phyloP scores from a whole-genome alignment of 2,329 filamentous ascomycete genomes.

The Fusarium stilboides region DNA sequence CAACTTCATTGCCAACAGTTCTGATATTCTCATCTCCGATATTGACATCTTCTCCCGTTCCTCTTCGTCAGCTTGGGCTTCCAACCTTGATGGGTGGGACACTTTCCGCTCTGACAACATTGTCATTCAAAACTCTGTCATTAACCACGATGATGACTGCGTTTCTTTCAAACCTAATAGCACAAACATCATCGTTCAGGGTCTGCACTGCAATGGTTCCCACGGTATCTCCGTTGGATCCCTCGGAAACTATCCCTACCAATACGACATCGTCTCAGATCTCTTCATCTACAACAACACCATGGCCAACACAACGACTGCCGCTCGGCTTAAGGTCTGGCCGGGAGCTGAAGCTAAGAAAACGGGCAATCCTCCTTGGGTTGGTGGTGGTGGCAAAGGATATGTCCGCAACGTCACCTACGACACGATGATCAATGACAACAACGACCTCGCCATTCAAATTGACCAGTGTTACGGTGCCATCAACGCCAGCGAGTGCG shows the following conservation, averaged over 20 bases:
- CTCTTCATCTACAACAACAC: conserved; percentile 73
- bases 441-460: conserved; percentile 64
- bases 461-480: conserved; percentile 42
- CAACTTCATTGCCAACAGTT: conserved; percentile 76
- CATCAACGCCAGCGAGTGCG: neutral
- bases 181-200: conserved; percentile 77
- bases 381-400: conserved; percentile 67
- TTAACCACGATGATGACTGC: conserved; percentile 64
- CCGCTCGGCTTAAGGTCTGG: conserved; percentile 82
- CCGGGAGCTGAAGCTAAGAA: conserved; percentile 61
- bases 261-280: conserved; percentile 77
- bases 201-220: conserved; percentile 75
- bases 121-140: conserved; percentile 77
- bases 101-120: conserved; percentile 74
- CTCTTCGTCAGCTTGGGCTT: conserved; percentile 65
- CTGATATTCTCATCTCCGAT: conserved; percentile 73
- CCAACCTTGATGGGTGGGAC: conserved; percentile 78
- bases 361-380: conserved; percentile 58
- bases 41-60: conserved; percentile 72
- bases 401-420: conserved; percentile 77
- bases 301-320: conserved; percentile 72
- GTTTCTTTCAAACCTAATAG: conserved; percentile 82
- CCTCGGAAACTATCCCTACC: conserved; percentile 74
- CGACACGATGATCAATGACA: conserved; percentile 70
- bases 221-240: conserved; percentile 82